phyloP scores from a whole-genome alignment of 345 rosid genomes.

The Turnera subulata region DNA sequence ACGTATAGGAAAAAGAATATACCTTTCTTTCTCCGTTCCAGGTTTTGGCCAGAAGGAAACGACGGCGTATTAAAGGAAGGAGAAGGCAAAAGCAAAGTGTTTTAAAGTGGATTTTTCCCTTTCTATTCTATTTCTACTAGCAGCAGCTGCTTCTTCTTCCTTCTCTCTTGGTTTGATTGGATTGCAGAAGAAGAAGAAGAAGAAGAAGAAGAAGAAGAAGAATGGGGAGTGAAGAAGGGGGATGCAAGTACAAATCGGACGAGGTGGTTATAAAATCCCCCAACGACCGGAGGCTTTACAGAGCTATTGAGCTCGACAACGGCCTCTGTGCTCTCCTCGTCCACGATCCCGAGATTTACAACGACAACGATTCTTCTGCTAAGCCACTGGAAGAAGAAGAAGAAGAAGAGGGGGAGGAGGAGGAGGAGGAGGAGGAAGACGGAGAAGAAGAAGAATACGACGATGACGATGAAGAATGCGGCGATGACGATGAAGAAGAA shows the following conservation, averaged over 20 bases:
- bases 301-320: slow-evolving; percentile 61
- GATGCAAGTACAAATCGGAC: slow-evolving; percentile 41
- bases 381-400: slow-evolving; percentile 19
- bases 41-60: too few species aligned
- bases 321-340: slow-evolving; percentile 81
- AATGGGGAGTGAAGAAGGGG: too few species aligned
- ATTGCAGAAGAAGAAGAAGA: too few species aligned
- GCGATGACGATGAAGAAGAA: slow-evolving; percentile 21
- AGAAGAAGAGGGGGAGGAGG: slow-evolving; percentile 23
- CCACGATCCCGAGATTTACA: slow-evolving; percentile 91
- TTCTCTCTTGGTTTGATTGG: too few species aligned
- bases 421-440: slow-evolving; percentile 25
- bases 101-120: too few species aligned
- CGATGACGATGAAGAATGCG: slow-evolving; percentile 16
- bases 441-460: slow-evolving; percentile 33
- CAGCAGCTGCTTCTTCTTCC: too few species aligned
- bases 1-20: too few species aligned
- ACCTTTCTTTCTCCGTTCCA: too few species aligned
- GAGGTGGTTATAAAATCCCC: slow-evolving; percentile 76
- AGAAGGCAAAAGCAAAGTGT: too few species aligned
- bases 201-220: too few species aligned
- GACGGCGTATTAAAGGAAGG: too few species aligned
- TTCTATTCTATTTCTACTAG: too few species aligned
- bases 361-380: slow-evolving; percentile 22
- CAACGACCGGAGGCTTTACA: slow-evolving; percentile 67